phyloP scores from a whole-genome alignment of 1,139 yeast species.

The Lodderomyces elongisporus region DNA sequence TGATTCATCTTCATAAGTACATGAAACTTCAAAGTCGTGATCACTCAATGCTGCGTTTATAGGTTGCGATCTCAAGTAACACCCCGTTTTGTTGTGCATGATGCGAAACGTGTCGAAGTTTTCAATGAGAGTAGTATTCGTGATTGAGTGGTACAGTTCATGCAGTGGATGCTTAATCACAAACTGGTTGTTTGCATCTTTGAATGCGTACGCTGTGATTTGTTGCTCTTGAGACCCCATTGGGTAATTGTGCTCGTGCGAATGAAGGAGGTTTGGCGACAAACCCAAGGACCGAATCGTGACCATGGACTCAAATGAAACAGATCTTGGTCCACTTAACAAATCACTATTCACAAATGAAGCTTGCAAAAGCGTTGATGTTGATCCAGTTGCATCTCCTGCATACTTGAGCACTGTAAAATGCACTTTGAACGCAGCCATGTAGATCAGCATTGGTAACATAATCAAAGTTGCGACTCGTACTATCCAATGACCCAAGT shows the following conservation, averaged over 20 bases:
- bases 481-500: conserved; percentile 64
- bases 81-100: conserved; percentile 45
- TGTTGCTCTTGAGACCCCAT: conserved; percentile 73
- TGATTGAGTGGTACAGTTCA: neutral
- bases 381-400: conserved; percentile 75
- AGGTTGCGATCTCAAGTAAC: conserved; percentile 60
- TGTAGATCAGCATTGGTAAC: conserved; percentile 69
- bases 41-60: conserved; percentile 53
- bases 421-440: conserved; percentile 73
- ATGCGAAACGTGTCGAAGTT: too few species aligned
- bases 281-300: conserved; percentile 71
- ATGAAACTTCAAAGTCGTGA: conserved; percentile 57
- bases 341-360: conserved; percentile 55
- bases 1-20: conserved; percentile 51
- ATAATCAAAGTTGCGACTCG: conserved; percentile 65
- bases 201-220: conserved; percentile 69
- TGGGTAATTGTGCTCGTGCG: conserved; percentile 65
- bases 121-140: too few species aligned
- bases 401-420: conserved; percentile 68
- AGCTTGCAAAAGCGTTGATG: conserved; percentile 66
- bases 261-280: conserved; percentile 65
- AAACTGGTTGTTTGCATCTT: conserved; percentile 67
- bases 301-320: conserved; percentile 56
- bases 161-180: conserved; percentile 32
- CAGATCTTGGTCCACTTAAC: conserved; percentile 53